Base-by-base conservation (phyloP, 2,329 filamentous ascomycete genomes). In the Lizonia empirigonia region DNA sequence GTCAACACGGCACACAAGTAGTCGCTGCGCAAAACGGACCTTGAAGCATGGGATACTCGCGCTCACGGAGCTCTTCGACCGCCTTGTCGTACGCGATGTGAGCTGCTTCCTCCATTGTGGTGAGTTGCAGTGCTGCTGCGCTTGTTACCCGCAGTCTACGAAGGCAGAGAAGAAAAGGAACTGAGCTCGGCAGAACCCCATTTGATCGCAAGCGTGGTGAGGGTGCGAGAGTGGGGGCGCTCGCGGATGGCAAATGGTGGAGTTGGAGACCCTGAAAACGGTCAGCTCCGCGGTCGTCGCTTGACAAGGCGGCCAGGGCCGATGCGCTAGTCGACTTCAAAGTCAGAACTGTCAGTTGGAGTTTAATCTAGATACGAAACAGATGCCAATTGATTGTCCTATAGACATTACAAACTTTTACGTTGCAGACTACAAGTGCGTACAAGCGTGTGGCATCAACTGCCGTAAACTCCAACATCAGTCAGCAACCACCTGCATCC, bases 31-130 rank as follows among this genome's bases (percentile, higher is more conserved):
- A 12, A 35, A 24, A 53, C 65, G 49, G 67, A 87, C 87, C 85
- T 75, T 82, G 77, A 34, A 90, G 77, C 85, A 89, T 88, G 20
- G 87, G 87, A 71, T 85, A 90, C 62, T 90, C 86, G 26, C 67
- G 67, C 13, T 78, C 72, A 53, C 87, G 79, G 23, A 89, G 77
- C 12, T 67, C 67, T 68, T 88, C 85, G 15, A 90, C 79, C 24
- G 74, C 74, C 48, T 70, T 69, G 68, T 88, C 84, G 68, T 90
- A 90, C 16, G 44, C 53, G 30, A 58, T 46, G 27, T 46, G 38
- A 29, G 60, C 49, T 53, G 60, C 53, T 58, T 65, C 65, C 27
- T 64, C 62, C 69, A 72, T 73, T 35, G 20, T 61, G 34, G 39
- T 39, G 37, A 35, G 16, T 44, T 8, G 29, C 32, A 24, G 36